Evolutionary conservation across 768 basidiomycete species (phyloP).

Genomic region (Boletellus ananas): DNA sequence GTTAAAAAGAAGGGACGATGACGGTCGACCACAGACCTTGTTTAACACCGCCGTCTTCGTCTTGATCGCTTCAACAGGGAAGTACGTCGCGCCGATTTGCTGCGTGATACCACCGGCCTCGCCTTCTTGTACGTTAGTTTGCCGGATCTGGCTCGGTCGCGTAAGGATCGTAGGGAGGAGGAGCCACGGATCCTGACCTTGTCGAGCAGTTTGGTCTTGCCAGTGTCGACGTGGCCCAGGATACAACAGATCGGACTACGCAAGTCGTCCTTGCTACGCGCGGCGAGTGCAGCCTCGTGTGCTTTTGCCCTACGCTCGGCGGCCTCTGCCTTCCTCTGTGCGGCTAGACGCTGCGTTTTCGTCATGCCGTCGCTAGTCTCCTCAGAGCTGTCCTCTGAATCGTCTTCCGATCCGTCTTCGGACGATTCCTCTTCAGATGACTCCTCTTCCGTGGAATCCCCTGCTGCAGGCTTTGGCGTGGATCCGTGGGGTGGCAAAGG

Average conservation of each 20-base stretch:
- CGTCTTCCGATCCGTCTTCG: constrained; percentile 49
- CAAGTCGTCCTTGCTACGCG: constrained; percentile 82
- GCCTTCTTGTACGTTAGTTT: constrained; percentile 99
- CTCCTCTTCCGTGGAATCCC: constrained; percentile 30
- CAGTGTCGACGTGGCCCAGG: constrained; percentile 98
- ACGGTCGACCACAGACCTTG: constrained; percentile 44
- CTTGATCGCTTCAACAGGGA: constrained; percentile 93
- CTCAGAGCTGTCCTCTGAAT: constrained; percentile 38
- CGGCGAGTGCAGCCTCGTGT: constrained; percentile 81
- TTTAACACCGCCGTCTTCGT: constrained; percentile 93
- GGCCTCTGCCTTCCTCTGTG: constrained; percentile 79
- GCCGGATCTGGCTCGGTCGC: constrained; percentile 70
- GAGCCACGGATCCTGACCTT: constrained; percentile 53
- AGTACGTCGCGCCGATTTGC: constrained; percentile 99
- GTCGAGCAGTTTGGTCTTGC: constrained; percentile 96
- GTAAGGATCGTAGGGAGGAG: constrained; percentile 3
- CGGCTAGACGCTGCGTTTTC: constrained; percentile 58
- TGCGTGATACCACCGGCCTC: constrained; percentile 99
- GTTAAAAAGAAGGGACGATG: constrained; percentile 7
- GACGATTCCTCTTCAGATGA: constrained; percentile 42
- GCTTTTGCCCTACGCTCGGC: constrained; percentile 74
- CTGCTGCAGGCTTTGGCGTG: constrained; percentile 24
- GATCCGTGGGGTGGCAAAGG: constrained; percentile 25
- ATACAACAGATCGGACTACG: constrained; percentile 99
- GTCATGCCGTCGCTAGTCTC: constrained; percentile 66